These are phyloP conservation scores for Wickerhamiella dianesei DNA, from an alignment of 805 yeast genomes.

Conservation along the genomic window DNA sequence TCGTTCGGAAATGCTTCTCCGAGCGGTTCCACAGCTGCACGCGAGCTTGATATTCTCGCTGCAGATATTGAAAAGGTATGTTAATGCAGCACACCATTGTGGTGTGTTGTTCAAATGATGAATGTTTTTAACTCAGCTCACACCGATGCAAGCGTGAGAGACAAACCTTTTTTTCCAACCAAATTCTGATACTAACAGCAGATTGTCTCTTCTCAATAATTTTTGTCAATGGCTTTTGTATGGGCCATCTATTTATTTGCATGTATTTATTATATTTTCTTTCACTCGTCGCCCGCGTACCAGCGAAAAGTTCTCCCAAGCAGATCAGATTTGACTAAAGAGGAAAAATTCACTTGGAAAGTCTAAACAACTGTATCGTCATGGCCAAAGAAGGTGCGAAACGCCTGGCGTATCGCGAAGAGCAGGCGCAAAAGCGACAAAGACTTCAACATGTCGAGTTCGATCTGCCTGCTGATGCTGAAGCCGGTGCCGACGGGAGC, in stretches of 20 bases:
- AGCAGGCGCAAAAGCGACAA: slow-evolving; percentile 37
- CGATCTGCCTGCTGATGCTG: slow-evolving; percentile 21
- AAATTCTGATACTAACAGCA: slow-evolving; percentile 18
- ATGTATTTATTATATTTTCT: too few species aligned
- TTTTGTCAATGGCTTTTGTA: background rate
- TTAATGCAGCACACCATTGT: background rate
- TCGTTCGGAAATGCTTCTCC: slow-evolving; percentile 5
- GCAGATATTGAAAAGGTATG: slow-evolving; percentile 13
- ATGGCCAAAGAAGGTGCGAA: slow-evolving; percentile 18
- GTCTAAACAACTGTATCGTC: background rate
- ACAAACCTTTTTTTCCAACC: slow-evolving; percentile 11
- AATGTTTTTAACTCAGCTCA: slow-evolving; percentile 23
- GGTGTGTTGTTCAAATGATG: slow-evolving; percentile 11
- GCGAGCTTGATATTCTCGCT: background rate
- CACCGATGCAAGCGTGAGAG: slow-evolving; percentile 24
- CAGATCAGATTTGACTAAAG: background rate
- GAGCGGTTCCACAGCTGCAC: background rate
- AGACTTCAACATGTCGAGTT: slow-evolving; percentile 36
- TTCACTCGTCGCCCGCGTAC: too few species aligned
- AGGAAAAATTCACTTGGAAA: background rate
- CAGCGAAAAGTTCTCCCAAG: background rate
- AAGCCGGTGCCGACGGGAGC: slow-evolving; percentile 1
- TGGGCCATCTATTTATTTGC: background rate
- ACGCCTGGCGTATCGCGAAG: slow-evolving; percentile 26
- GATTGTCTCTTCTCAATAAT: background rate